These are phyloP conservation scores for Arabidopsis hybrid DNA, from an alignment of 441 rosid genomes.

Conservation along the genomic window DNA sequence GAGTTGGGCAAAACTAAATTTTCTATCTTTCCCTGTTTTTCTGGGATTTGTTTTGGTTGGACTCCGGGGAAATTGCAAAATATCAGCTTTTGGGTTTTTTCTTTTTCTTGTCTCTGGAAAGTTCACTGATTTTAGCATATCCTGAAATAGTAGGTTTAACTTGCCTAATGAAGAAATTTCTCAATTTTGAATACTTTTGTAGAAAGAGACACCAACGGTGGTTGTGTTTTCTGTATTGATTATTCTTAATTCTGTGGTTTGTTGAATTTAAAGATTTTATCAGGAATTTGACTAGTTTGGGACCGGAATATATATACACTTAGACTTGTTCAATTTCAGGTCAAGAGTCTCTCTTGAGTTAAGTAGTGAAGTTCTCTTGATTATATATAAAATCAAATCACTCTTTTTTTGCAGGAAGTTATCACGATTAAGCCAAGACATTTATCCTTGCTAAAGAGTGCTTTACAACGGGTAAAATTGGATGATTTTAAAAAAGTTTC, in stretches of 20 bases:
- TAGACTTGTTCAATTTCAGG: conserved; percentile 36
- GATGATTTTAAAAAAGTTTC: conserved; percentile 42
- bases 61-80: background rate
- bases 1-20: background rate
- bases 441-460: conserved; percentile 71
- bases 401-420: conserved; percentile 65
- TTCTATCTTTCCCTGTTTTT: conserved; percentile 14
- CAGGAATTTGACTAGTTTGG: conserved; percentile 25
- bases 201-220: conserved; percentile 29
- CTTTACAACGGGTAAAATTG: conserved; percentile 62
- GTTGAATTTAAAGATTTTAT: conserved; percentile 17
- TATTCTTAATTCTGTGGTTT: conserved; percentile 1
- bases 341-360: conserved; percentile 26
- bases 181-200: conserved; percentile 12
- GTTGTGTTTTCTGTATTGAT: conserved; percentile 27
- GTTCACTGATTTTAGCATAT: background rate
- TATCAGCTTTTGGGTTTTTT: background rate
- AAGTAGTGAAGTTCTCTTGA: background rate
- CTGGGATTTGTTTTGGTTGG: conserved; percentile 10
- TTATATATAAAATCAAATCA: background rate
- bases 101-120: conserved; percentile 12
- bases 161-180: conserved; percentile 18
- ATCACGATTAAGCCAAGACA: conserved; percentile 80
- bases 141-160: conserved; percentile 21
- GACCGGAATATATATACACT: background rate